These are phyloP conservation scores for Fusarium coicis DNA, from an alignment of 2,329 filamentous ascomycete species.

Conservation along the genomic window DNA sequence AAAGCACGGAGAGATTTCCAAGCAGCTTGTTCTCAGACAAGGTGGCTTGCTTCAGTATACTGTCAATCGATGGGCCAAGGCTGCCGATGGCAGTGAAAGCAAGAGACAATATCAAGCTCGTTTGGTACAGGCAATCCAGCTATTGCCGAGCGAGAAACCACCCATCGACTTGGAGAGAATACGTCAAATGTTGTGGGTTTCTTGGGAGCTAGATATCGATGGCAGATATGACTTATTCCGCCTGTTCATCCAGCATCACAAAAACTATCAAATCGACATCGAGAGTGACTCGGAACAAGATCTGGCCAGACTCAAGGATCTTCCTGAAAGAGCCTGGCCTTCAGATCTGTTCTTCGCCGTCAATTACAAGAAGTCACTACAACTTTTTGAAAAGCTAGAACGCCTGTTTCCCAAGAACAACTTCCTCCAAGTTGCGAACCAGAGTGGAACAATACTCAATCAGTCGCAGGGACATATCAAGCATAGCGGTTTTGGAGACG, in stretches of 20 bases:
- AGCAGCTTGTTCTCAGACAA: neutral
- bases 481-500: conserved; percentile 15
- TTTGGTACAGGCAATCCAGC: conserved; percentile 15
- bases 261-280: conserved; percentile 36
- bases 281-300: conserved; percentile 25
- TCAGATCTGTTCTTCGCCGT: conserved; percentile 25
- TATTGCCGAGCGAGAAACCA: neutral
- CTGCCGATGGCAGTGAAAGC: neutral
- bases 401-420: conserved; percentile 17
- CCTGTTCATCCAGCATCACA: conserved; percentile 33
- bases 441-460: conserved; percentile 1
- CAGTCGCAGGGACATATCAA: conserved; percentile 14
- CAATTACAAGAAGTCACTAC: conserved; percentile 12
- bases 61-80: conserved; percentile 23
- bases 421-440: conserved; percentile 9
- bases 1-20: neutral
- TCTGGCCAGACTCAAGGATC: conserved; percentile 1
- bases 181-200: neutral
- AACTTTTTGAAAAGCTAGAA: conserved; percentile 31
- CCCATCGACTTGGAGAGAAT: neutral
- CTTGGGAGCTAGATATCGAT: neutral
- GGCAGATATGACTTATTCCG: conserved; percentile 39
- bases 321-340: conserved; percentile 19
- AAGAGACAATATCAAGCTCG: neutral
- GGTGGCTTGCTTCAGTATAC: conserved; percentile 19